Conservation (phyloP, 2,329 filamentous ascomycete genomes). For the Fusarium protoensiforme region DNA sequence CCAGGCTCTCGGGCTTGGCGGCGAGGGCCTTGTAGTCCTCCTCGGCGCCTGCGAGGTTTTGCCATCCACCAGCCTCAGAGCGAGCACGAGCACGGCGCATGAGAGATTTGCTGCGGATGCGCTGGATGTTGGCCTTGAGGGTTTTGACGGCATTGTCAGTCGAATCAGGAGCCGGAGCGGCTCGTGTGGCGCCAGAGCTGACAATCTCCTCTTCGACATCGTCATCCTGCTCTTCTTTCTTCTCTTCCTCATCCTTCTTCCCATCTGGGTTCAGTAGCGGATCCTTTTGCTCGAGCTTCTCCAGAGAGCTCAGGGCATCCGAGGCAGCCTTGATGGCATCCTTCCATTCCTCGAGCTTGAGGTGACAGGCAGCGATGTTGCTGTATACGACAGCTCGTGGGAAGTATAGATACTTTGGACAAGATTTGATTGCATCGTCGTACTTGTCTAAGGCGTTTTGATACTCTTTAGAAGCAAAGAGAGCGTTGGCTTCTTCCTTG, state of each 20-base stretch:
- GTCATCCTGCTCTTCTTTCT: conserved; percentile 46
- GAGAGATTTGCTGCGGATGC: conserved; percentile 85
- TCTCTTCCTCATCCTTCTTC: conserved; percentile 54
- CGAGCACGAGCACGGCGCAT: conserved; percentile 81
- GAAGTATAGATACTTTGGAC: conserved; percentile 87
- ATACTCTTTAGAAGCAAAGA: conserved; percentile 80
- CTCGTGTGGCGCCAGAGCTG: conserved; percentile 66
- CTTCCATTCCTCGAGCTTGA: conserved; percentile 89
- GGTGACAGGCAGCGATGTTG: conserved; percentile 89
- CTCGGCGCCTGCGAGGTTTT: conserved; percentile 78
- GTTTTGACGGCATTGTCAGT: conserved; percentile 29
- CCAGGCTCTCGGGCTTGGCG: conserved; percentile 63
- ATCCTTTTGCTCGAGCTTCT: conserved; percentile 62
- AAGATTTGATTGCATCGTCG: conserved; percentile 80
- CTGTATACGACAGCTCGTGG: conserved; percentile 87
- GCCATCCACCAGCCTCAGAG: conserved; percentile 80
- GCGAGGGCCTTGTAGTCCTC: conserved; percentile 82
- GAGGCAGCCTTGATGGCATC: conserved; percentile 81
- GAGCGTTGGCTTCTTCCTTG: conserved; percentile 80
- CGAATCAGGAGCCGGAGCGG: conserved; percentile 52
- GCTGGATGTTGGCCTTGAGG: conserved; percentile 70
- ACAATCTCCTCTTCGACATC: conserved; percentile 68
- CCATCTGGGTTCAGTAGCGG: conserved; percentile 43
- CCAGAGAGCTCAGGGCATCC: conserved; percentile 77
- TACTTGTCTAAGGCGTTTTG: conserved; percentile 85